Base-by-base conservation (phyloP, 129 eudicot genomes). In the Tanacetum coccineum region DNA sequence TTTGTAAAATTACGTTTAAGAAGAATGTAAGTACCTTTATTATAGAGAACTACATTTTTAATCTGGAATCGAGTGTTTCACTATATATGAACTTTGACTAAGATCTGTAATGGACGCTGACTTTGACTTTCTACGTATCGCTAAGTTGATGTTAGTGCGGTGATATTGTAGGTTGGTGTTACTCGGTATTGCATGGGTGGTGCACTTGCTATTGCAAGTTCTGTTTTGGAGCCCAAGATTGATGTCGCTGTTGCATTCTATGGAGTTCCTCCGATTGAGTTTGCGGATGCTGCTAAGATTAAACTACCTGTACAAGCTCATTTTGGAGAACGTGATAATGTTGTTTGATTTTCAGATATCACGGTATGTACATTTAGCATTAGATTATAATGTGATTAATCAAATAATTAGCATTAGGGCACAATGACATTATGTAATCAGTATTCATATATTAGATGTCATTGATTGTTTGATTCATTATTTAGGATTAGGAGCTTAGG, bases 111-210 rank as follows among this genome's bases (percentile, higher is more conserved):
- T 49, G 7, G 54, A 47, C n/a, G 6, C 3, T 47, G 51, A 47
- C 51, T 6, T 47, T 14, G 18, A 9, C 25, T 46, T 46, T 22
- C 20, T 18, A 19, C 14, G 0, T 19, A 2, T 42, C n/a, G 57
- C 13, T 59, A 70, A 70, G n/a, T 36, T 46, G 48, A 50, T 32
- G 21, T 59, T 59, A 2, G n/a, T 40, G 14, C 39, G 77, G 1
- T 62, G 55, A 21, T 67, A 25, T 36, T 36, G 0, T 76, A 93
- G 98, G 92, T 86, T 67, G 96, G 98, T 44, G 96, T 88, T 30
- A 88, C 96, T 54, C 96, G 98, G 46, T 93, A 80, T 78, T 93
- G 98, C 77, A 93, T 93, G 98, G 96, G 98, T 63, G 98, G 98
- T 78, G 98, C 98, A 55, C 95, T 93, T 56, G 40, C 96, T 26